Percentiles rank a stretch among this genome's conserved stretches.
Evolutionary conservation across 208 protist species (phyloP).

Genomic region (Acanthamoeba royreba): DNA sequence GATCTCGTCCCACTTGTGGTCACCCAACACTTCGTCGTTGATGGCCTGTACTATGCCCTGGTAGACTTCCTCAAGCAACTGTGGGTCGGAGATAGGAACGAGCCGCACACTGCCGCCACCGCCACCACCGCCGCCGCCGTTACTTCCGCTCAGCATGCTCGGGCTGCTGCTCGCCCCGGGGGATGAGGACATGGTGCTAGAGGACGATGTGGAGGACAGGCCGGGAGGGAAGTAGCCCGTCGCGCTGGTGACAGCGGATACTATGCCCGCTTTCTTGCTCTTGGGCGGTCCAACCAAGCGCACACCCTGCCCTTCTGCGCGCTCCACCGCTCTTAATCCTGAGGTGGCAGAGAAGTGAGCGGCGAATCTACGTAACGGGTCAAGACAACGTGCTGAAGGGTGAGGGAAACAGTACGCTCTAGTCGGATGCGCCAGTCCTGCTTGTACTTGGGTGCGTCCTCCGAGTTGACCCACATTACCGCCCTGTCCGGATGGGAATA

Average conservation of each 20-base stretch:
- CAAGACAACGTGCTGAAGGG: too few species aligned
- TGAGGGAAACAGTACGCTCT: too few species aligned
- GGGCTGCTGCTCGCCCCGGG: too few species aligned
- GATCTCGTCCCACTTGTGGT: conserved; percentile 43
- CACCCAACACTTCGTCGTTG: not conserved
- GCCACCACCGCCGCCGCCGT: too few species aligned
- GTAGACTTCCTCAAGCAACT: conserved; percentile 10
- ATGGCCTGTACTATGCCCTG: not conserved
- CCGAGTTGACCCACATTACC: not conserved
- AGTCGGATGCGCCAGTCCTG: not conserved
- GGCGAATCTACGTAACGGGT: too few species aligned
- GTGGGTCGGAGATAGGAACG: not conserved
- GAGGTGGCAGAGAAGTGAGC: not conserved
- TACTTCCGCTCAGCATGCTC: too few species aligned
- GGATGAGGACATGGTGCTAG: too few species aligned
- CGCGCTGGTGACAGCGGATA: not conserved
- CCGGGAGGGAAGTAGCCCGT: not conserved
- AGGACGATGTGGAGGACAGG: too few species aligned
- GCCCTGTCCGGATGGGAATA: not conserved
- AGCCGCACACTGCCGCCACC: too few species aligned
- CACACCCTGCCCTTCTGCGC: not conserved
- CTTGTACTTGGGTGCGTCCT: not conserved
- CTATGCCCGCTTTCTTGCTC: too few species aligned
- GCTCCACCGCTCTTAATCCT: not conserved
- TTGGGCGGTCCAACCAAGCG: not conserved